Percentiles rank a stretch among this genome's conserved stretches.
phyloP scores from a whole-genome alignment of 2,329 filamentous ascomycete genomes.

The Trichoderma lentiforme region DNA sequence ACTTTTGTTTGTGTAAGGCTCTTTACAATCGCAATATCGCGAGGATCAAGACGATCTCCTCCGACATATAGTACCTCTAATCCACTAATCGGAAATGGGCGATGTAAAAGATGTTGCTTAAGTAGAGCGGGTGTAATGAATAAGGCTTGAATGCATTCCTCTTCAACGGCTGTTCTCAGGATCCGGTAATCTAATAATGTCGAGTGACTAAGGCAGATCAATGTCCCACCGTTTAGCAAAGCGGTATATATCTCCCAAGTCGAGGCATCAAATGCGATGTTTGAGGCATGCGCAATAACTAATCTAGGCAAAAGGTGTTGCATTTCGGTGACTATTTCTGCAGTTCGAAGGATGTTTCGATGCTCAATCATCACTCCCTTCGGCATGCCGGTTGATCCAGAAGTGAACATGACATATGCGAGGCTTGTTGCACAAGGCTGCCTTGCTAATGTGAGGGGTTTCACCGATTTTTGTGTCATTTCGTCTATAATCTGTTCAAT shows the following conservation, averaged over 20 bases:
- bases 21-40: not conserved
- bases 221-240: not conserved
- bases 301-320: not conserved
- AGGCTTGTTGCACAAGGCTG: not conserved
- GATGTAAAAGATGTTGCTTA: not conserved
- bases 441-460: not conserved
- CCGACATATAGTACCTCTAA: not conserved
- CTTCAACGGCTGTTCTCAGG: not conserved
- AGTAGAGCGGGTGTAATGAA: not conserved
- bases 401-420: not conserved
- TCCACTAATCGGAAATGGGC: not conserved
- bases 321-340: not conserved
- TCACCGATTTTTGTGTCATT: not conserved
- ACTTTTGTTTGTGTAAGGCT: not conserved
- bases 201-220: not conserved
- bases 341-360: not conserved
- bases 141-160: not conserved
- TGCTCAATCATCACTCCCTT: not conserved
- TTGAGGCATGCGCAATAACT: not conserved
- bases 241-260: not conserved
- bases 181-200: not conserved
- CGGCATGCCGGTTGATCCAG: not conserved
- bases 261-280: not conserved
- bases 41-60: not conserved
- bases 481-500: not conserved